Conservation (phyloP, 2,329 filamentous ascomycete species). For the Colletotrichum tabaci region DNA sequence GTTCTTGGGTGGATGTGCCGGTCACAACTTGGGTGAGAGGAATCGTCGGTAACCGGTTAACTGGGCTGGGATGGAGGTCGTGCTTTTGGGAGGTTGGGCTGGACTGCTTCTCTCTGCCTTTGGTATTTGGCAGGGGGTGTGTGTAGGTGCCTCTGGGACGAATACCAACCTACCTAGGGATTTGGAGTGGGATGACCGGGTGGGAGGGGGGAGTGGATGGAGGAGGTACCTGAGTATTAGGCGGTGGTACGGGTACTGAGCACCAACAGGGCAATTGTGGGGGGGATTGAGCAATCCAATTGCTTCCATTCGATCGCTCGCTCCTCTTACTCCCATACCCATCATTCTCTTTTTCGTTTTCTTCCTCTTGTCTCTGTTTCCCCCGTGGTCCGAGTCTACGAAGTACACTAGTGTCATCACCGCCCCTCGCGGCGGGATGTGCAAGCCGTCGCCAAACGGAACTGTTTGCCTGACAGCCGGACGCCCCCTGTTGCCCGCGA, state of each 20-base stretch:
- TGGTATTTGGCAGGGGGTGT: not conserved
- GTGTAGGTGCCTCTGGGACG: not conserved
- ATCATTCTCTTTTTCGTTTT: slow-evolving; percentile 4
- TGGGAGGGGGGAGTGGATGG: too few species aligned
- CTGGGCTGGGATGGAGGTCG: not conserved
- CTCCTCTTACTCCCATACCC: slow-evolving; percentile 9
- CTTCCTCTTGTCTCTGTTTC: not conserved
- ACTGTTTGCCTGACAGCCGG: slow-evolving; percentile 37
- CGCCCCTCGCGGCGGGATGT: slow-evolving; percentile 10
- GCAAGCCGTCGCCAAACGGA: slow-evolving; percentile 38
- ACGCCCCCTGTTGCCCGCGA: slow-evolving; percentile 27
- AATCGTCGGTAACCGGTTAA: slow-evolving; percentile 5
- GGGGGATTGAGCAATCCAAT: slow-evolving; percentile 10
- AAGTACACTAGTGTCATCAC: slow-evolving; percentile 3
- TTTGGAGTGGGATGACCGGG: slow-evolving; percentile 14
- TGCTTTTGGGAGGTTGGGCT: slow-evolving; percentile 31
- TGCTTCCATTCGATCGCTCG: slow-evolving; percentile 1
- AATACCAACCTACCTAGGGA: too few species aligned
- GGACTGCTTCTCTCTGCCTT: slow-evolving; percentile 10
- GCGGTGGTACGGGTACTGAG: slow-evolving; percentile 7
- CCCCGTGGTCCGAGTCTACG: not conserved
- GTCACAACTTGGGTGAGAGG: not conserved
- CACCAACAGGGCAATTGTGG: not conserved
- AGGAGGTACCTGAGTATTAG: not conserved
- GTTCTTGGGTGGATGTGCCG: slow-evolving; percentile 25